Percentiles rank a stretch among this genome's conserved stretches.
These are phyloP conservation scores for Clonostachys sp. DNA, from an alignment of 2,329 filamentous ascomycete species.

Conservation along the genomic window DNA sequence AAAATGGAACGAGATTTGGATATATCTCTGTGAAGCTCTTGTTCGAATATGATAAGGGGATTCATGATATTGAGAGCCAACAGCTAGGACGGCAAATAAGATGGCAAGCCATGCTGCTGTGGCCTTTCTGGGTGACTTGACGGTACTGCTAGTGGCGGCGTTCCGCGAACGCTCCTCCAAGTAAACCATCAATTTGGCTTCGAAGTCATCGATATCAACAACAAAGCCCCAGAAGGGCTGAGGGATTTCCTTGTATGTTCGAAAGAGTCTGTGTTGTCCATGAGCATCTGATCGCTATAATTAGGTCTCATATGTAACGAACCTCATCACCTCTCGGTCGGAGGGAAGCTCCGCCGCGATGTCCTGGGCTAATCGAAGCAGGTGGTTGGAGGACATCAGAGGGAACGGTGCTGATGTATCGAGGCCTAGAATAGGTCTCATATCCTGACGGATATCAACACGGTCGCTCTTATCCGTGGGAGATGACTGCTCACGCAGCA, in stretches of 20 bases:
- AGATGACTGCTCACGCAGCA: slow-evolving; percentile 57
- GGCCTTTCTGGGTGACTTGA: slow-evolving; percentile 43
- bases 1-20: slow-evolving; percentile 63
- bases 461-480: slow-evolving; percentile 45
- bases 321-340: slow-evolving; percentile 65
- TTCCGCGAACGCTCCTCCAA: slow-evolving; percentile 59
- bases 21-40: slow-evolving; percentile 54
- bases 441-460: slow-evolving; percentile 57
- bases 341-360: slow-evolving; percentile 59
- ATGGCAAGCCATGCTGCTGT: slow-evolving; percentile 64
- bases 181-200: slow-evolving; percentile 60
- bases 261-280: slow-evolving; percentile 44
- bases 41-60: slow-evolving; percentile 58
- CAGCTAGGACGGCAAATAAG: slow-evolving; percentile 59
- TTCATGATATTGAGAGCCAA: slow-evolving; percentile 63
- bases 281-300: too few relatives aligned
- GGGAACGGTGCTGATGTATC: slow-evolving; percentile 64
- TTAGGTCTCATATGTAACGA: neutral
- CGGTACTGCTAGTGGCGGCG: slow-evolving; percentile 30
- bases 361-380: slow-evolving; percentile 55
- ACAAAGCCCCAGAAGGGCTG: slow-evolving; percentile 67
- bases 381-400: slow-evolving; percentile 59
- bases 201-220: slow-evolving; percentile 61
- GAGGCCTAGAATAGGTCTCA: slow-evolving; percentile 61
- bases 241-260: slow-evolving; percentile 62